Evolutionary conservation across 2,329 filamentous ascomycete genomes (phyloP), one percentile per base, ranked within the genome.

Genomic region (Stachybotrys elegans): DNA sequence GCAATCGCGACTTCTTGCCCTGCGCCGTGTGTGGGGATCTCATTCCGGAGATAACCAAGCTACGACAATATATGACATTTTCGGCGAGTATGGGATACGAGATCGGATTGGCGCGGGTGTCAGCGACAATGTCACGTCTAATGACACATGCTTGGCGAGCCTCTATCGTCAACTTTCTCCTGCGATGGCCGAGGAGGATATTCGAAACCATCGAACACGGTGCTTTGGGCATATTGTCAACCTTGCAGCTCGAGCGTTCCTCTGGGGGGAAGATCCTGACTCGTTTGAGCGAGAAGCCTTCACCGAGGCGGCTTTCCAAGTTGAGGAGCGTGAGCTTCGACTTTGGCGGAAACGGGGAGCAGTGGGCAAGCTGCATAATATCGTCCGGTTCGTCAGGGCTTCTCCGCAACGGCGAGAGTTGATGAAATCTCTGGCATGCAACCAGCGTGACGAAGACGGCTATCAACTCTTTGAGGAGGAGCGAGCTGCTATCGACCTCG

Each of bases 21-120:
- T 37, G 35, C 35, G 35, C 35, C 35, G 35, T 37, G 35, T 37
- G n/a, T 37, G 35, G 35, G 35, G 35, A 37, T 37, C 35, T n/a
- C 35, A 37, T 37, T 37, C 35, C 17, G 35, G 35, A 37, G 35
- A 37, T 22, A 37, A 37, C 35, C 35, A 37, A 37, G 35, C 35
- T 21, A 22, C 35, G 17, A 37, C 17, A 37, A 37, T 37, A 19
- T 37, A 37, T 37, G 35, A 37, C n/a, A 37, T 37, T 19, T 37
- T 37, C 6, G 35, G 35, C 35, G 35, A 37, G 35, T 37, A 37
- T 37, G 35, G 35, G 35, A 37, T 37, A 37, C 17, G 35, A 37
- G 35, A 37, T 37, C 19, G 35, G 35, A 37, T 22, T 37, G 13
- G 35, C 35, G 35, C 35, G 32, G 35, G 35, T 37, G 35, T 37